Evolutionary conservation across 768 basidiomycete genomes (phyloP).

Genomic region (Naematelia encephala): DNA sequence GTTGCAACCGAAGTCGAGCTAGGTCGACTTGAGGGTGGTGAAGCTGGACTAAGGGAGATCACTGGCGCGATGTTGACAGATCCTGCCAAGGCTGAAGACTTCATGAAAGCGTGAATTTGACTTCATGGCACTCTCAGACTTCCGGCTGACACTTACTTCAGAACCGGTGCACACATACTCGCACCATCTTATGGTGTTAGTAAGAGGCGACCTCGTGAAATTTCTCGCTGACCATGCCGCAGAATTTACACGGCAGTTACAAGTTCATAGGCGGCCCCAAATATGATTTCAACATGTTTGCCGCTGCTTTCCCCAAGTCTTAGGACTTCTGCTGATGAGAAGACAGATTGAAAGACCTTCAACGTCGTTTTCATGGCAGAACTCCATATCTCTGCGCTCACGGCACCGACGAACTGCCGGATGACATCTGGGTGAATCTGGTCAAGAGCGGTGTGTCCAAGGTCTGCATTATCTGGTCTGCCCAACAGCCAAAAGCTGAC

Average conservation of each 20-base stretch:
- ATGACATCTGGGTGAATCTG: slow-evolving; percentile 44
- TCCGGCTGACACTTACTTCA: slow-evolving; percentile 7
- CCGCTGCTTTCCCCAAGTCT: background rate
- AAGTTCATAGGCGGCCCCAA: slow-evolving; percentile 45
- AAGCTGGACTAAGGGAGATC: slow-evolving; percentile 46
- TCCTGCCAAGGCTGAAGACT: slow-evolving; percentile 47
- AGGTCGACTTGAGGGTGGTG: slow-evolving; percentile 50
- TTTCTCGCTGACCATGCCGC: background rate
- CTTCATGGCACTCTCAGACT: background rate
- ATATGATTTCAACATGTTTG: slow-evolving; percentile 20
- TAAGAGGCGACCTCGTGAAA: background rate
- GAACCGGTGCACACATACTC: slow-evolving; percentile 50
- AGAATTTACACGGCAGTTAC: slow-evolving; percentile 50
- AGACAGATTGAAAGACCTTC: slow-evolving; percentile 22
- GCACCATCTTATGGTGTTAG: slow-evolving; percentile 48
- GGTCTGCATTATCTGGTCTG: slow-evolving; percentile 19
- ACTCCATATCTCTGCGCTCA: slow-evolving; percentile 20
- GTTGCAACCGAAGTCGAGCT: slow-evolving; percentile 52
- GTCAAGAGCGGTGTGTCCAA: slow-evolving; percentile 48
- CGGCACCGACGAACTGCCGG: slow-evolving; percentile 51
- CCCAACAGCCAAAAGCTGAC: background rate
- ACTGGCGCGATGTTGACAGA: slow-evolving; percentile 50
- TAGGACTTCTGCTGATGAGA: background rate
- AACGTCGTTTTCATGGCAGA: slow-evolving; percentile 24
- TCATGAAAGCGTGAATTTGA: slow-evolving; percentile 45